These are phyloP conservation scores for Dichotomopilus funicola DNA, from an alignment of 2,329 filamentous ascomycete genomes.

Conservation along the genomic window DNA sequence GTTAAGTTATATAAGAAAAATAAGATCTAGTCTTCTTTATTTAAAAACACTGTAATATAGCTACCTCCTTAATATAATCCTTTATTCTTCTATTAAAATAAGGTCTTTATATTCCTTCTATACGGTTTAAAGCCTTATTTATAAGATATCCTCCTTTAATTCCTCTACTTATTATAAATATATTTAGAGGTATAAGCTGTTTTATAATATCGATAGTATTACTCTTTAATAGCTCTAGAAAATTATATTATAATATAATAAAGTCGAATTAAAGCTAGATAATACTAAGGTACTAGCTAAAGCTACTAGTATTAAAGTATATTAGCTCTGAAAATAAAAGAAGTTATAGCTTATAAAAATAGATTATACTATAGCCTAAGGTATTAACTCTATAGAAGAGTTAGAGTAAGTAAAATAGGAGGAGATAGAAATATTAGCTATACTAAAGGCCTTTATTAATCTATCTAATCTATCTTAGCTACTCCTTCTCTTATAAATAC, in stretches of 20 bases:
- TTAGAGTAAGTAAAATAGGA: not conserved
- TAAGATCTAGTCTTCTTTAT: too few species aligned
- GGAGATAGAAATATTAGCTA: not conserved
- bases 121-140: too few species aligned
- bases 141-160: too few species aligned
- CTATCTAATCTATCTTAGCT: not conserved
- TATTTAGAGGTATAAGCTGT: too few species aligned
- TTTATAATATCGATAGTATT: not conserved
- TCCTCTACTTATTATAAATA: too few species aligned
- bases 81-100: not conserved
- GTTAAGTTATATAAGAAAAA: not conserved
- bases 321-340: too few species aligned
- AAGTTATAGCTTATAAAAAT: not conserved
- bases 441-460: not conserved
- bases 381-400: not conserved
- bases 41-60: too few species aligned
- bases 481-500: not conserved
- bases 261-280: not conserved
- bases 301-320: too few species aligned
- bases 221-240: not conserved
- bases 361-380: not conserved
- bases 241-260: not conserved
- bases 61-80: not conserved
- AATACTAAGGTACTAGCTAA: too few species aligned
- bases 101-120: too few species aligned